phyloP scores from a whole-genome alignment of 257 asterid species.

The Solanum pinnatisectum region DNA sequence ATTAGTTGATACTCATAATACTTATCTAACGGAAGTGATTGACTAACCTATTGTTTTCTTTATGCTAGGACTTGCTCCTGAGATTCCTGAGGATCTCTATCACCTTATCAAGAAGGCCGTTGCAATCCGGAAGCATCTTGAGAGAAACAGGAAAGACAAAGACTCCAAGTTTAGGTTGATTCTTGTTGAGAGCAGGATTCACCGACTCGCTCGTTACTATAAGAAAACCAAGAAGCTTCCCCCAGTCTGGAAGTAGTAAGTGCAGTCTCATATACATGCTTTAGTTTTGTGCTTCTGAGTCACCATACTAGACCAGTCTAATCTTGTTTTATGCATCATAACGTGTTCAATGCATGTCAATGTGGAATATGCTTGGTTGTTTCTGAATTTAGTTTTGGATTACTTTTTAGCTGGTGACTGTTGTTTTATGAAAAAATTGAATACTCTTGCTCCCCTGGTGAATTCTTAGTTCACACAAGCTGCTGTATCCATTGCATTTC shows the following conservation, averaged over 20 bases:
- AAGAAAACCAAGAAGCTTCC: slow-evolving; percentile 2
- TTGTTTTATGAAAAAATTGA: neutral
- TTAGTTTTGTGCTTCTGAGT: neutral
- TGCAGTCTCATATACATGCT: neutral
- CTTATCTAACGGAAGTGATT: neutral
- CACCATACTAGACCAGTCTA: neutral
- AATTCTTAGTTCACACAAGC: neutral
- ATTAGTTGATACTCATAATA: neutral
- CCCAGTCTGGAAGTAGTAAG: slow-evolving; percentile 2
- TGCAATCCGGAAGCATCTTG: neutral
- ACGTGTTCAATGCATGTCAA: neutral
- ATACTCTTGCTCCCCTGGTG: neutral
- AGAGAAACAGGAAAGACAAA: slow-evolving; percentile 1
- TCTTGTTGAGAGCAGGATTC: slow-evolving; percentile 1
- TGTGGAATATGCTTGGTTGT: neutral
- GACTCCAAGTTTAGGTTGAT: slow-evolving; percentile 1
- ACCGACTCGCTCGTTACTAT: neutral
- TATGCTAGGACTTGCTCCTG: neutral
- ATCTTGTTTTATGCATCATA: neutral
- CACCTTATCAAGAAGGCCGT: neutral
- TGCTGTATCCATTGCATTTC: neutral
- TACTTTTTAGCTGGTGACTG: neutral
- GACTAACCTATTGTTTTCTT: neutral
- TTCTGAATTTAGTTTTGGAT: neutral
- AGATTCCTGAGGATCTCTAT: neutral